Evolutionary conservation across 768 basidiomycete species (phyloP).

Genomic region (Hericium alpestre): DNA sequence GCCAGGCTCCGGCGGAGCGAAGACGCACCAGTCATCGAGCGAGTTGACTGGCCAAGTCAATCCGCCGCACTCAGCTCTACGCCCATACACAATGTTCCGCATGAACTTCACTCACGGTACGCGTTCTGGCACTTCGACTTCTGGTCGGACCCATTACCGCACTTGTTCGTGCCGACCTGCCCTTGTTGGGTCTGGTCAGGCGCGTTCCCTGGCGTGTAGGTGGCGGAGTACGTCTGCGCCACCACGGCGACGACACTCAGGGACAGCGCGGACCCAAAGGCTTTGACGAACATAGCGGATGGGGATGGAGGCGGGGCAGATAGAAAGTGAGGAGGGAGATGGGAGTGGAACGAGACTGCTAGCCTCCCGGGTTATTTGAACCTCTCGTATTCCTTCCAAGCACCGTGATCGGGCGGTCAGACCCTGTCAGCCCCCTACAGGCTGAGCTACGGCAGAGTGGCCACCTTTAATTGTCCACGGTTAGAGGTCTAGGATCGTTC

Average conservation of each 20-base stretch:
- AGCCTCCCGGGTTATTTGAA: too few species aligned
- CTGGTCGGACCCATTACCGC: background rate
- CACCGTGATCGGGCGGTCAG: too few species aligned
- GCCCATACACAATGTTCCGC: background rate
- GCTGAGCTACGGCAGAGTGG: too few species aligned
- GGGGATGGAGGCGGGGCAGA: background rate
- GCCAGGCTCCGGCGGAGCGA: constrained; percentile 40
- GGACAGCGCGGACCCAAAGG: background rate
- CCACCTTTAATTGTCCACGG: too few species aligned
- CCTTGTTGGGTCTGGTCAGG: background rate
- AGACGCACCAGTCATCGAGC: constrained; percentile 47
- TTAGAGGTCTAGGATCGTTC: too few species aligned
- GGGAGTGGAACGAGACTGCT: too few species aligned
- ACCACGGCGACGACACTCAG: background rate
- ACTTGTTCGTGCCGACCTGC: background rate
- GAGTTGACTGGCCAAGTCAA: constrained; percentile 36
- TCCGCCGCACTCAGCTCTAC: background rate
- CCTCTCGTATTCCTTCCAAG: too few species aligned
- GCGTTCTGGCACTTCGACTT: background rate
- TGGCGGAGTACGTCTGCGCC: background rate
- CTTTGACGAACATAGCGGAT: background rate
- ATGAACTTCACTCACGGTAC: background rate
- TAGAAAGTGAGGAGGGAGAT: background rate
- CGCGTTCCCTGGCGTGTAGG: background rate
- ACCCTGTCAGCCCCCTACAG: too few species aligned